Conservation (phyloP, 2,329 filamentous ascomycete species). For the Mycogone perniciosa region DNA sequence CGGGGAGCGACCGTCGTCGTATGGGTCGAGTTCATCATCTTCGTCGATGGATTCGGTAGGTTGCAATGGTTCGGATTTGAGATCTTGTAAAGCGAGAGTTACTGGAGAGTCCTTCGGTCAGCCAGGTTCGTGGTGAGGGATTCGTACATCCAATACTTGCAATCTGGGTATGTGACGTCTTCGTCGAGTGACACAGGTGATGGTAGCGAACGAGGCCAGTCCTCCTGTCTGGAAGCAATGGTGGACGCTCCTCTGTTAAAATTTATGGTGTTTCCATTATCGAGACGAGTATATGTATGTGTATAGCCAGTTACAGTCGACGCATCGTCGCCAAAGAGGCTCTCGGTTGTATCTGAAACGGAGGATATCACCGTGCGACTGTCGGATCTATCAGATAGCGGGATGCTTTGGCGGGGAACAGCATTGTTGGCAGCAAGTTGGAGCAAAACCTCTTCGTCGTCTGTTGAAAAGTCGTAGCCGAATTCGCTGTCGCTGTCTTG, state of each 20-base stretch:
- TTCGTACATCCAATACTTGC: constrained; percentile 34
- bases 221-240: not conserved
- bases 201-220: constrained; percentile 3
- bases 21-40: constrained; percentile 13
- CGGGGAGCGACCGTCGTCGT: constrained; percentile 44
- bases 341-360: not conserved
- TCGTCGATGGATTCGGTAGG: constrained; percentile 15
- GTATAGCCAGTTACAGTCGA: not conserved
- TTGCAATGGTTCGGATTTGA: constrained; percentile 15
- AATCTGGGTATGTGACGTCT: constrained; percentile 43
- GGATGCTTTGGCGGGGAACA: not conserved
- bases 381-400: not conserved
- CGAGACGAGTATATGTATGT: not conserved
- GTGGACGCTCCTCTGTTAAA: not conserved
- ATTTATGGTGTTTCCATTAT: not conserved
- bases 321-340: no score
- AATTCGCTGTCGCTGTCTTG: constrained; percentile 37
- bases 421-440: constrained; percentile 23
- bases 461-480: constrained; percentile 40
- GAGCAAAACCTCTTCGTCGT: constrained; percentile 39
- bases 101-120: constrained; percentile 52
- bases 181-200: constrained; percentile 16
- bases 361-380: not conserved
- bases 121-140: not conserved
- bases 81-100: constrained; percentile 36